phyloP scores from a whole-genome alignment of 2,329 filamentous ascomycete species.

The Colletotrichum theobromicola region DNA sequence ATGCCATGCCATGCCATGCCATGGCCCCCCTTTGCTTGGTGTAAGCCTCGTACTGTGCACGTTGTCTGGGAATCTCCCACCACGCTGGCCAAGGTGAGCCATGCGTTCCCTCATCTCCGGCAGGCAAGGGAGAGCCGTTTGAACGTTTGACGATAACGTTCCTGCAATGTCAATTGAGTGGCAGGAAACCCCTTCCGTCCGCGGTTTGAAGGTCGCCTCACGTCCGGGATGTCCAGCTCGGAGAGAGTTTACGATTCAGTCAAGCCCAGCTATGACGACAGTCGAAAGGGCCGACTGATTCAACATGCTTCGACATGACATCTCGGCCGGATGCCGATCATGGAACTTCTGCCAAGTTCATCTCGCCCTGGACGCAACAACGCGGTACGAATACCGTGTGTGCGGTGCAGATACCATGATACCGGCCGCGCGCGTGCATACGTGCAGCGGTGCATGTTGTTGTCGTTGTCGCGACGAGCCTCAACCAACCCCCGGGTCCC shows the following conservation, averaged over 20 bases:
- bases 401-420: neutral
- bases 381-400: neutral
- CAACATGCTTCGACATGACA: conserved; percentile 6
- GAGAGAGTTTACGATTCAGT: conserved; percentile 15
- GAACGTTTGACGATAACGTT: neutral
- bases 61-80: neutral
- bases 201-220: conserved; percentile 19
- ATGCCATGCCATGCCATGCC: neutral
- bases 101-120: conserved; percentile 14
- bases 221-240: conserved; percentile 10
- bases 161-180: conserved; percentile 10
- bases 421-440: neutral
- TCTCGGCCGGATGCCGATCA: conserved; percentile 20
- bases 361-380: neutral
- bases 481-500: conserved; percentile 4
- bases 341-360: conserved; percentile 17
- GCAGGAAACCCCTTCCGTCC: neutral
- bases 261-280: conserved; percentile 8
- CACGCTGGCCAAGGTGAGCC: conserved; percentile 2
- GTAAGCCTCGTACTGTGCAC: neutral
- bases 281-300: conserved; percentile 9
- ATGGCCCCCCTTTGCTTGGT: neutral
- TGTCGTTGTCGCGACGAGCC: neutral
- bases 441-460: neutral
- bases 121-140: conserved; percentile 14